phyloP scores from a whole-genome alignment of 2,329 filamentous ascomycete species.

The Domatiomyces catenatus region DNA sequence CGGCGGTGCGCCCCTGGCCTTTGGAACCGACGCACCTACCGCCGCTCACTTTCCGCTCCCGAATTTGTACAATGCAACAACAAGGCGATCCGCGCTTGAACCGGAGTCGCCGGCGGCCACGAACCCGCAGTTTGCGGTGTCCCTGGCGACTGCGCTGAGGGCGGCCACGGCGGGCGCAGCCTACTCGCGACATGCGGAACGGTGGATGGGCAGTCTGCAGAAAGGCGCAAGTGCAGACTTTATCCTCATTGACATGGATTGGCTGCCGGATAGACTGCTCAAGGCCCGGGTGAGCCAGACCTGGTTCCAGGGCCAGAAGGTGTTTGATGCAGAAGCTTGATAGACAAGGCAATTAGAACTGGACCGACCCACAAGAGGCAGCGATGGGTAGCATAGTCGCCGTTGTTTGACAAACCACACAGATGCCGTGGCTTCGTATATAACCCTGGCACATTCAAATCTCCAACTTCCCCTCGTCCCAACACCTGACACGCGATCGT shows the following conservation, averaged over 20 bases:
- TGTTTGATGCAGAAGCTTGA: slow-evolving; percentile 13
- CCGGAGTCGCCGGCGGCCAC: slow-evolving; percentile 24
- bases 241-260: slow-evolving; percentile 24
- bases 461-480: no score
- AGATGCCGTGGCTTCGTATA: no score
- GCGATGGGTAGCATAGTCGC: no score
- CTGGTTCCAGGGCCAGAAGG: slow-evolving; percentile 28
- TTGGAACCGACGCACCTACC: slow-evolving; percentile 35
- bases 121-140: slow-evolving; percentile 28
- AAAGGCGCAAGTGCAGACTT: slow-evolving; percentile 29
- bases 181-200: slow-evolving; percentile 30
- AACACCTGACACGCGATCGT: no score
- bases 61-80: slow-evolving; percentile 36
- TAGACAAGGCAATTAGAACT: not conserved
- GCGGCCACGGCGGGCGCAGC: slow-evolving; percentile 32
- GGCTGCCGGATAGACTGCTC: slow-evolving; percentile 26
- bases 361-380: no score
- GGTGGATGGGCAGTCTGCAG: slow-evolving; percentile 27
- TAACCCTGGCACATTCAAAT: no score
- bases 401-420: no score
- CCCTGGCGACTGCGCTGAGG: slow-evolving; percentile 26
- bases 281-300: slow-evolving; percentile 28
- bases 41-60: slow-evolving; percentile 29
- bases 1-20: slow-evolving; percentile 29
- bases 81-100: slow-evolving; percentile 29